Conservation (phyloP, 306 rosid species). For the Acacia acuminata region DNA sequence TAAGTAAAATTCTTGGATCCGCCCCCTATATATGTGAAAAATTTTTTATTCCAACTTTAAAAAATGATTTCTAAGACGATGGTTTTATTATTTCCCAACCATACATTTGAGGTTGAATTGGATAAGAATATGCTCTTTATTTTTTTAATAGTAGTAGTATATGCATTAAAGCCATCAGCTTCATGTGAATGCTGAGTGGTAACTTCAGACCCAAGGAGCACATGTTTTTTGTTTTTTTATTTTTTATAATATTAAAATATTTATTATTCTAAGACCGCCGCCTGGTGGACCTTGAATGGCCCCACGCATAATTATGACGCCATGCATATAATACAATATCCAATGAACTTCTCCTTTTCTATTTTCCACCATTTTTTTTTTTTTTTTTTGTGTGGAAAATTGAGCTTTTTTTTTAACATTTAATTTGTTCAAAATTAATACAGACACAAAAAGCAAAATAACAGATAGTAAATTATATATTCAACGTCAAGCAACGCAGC, state of each 20-base stretch:
- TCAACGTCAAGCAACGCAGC: neutral
- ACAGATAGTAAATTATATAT: neutral
- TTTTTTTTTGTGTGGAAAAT: too few species aligned
- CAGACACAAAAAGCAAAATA: neutral
- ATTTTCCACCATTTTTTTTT: neutral
- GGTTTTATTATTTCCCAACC: too few species aligned
- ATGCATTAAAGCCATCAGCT: neutral
- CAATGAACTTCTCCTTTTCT: neutral
- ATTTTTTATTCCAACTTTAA: too few species aligned
- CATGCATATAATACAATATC: neutral
- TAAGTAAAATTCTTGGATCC: too few species aligned
- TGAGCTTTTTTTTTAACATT: neutral
- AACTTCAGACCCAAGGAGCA: neutral
- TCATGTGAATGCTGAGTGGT: constrained; percentile 2
- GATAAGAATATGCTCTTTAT: neutral
- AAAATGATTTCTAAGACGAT: too few species aligned
- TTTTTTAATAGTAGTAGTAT: neutral
- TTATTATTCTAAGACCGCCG: neutral
- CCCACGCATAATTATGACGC: neutral
- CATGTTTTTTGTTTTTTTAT: neutral
- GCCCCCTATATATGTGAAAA: too few species aligned
- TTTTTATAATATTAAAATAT: neutral
- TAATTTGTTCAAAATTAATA: neutral
- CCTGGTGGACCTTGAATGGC: neutral
- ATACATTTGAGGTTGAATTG: neutral